These are phyloP conservation scores for Leucosporidium creatinivorum DNA, from an alignment of 768 basidiomycete genomes.

Conservation along the genomic window DNA sequence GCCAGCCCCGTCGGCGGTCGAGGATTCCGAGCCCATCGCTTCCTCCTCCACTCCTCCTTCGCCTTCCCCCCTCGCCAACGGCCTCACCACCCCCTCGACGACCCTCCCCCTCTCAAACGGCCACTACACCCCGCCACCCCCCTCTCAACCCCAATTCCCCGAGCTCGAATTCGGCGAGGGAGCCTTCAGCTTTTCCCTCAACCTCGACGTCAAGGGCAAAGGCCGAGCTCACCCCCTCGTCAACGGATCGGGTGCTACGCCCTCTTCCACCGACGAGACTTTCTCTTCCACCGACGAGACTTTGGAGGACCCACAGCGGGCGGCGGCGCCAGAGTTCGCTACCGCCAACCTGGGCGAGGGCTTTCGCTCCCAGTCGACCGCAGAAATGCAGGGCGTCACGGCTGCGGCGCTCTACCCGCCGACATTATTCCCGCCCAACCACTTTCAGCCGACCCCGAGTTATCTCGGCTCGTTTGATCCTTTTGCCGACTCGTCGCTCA, in stretches of 20 bases:
- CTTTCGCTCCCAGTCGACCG: background rate
- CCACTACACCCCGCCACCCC: constrained; percentile 4
- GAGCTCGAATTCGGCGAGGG: constrained; percentile 78
- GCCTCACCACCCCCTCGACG: constrained; percentile 3
- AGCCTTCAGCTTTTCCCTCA: constrained; percentile 75
- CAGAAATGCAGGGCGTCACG: background rate
- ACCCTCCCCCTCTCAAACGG: background rate
- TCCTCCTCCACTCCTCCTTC: background rate
- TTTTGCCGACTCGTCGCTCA: constrained; percentile 31
- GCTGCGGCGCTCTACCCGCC: too few species aligned
- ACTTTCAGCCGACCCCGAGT: background rate
- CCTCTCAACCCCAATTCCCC: constrained; percentile 53
- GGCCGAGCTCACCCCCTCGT: constrained; percentile 7
- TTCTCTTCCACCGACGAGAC: too few species aligned
- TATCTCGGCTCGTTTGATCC: constrained; percentile 39
- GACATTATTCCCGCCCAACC: too few species aligned
- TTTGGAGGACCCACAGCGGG: constrained; percentile 2
- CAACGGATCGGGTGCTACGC: too few species aligned
- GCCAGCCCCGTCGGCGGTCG: too few species aligned
- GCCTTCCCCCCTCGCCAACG: constrained; percentile 8
- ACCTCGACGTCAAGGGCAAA: constrained; percentile 33
- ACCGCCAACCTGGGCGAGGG: constrained; percentile 10
- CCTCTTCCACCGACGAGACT: too few species aligned
- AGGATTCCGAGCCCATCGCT: background rate
- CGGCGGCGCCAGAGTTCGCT: constrained; percentile 24